A percentile compares a stretch with the other conserved stretches of the same genome.
Conservation (phyloP, 2,329 filamentous ascomycete species). For the Pseudogymnoascus sp. region DNA sequence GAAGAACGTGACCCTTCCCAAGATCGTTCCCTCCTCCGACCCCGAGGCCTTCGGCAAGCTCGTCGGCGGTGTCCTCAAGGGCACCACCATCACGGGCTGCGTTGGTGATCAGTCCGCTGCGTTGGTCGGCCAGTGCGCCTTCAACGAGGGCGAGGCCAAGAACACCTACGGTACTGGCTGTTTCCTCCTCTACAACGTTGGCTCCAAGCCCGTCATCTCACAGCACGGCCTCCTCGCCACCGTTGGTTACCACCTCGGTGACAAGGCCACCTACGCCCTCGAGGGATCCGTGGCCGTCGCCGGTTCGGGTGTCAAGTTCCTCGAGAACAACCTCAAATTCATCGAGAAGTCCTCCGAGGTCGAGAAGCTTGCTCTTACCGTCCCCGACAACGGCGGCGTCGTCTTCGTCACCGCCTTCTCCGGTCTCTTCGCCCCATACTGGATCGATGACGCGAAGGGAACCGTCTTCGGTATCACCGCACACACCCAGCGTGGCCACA, state of each 20-base stretch:
- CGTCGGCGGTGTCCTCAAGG: conserved; percentile 53
- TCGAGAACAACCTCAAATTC: conserved; percentile 59
- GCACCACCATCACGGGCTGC: conserved; percentile 66
- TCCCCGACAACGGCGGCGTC: conserved; percentile 61
- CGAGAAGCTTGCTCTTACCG: conserved; percentile 55
- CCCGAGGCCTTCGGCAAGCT: conserved; percentile 60
- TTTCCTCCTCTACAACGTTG: conserved; percentile 78
- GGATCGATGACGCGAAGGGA: conserved; percentile 68
- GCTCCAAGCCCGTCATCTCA: conserved; percentile 71
- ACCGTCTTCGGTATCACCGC: conserved; percentile 66
- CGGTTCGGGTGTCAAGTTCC: conserved; percentile 67
- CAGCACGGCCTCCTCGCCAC: conserved; percentile 70
- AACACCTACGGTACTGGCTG: conserved; percentile 84
- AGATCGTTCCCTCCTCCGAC: conserved; percentile 69
- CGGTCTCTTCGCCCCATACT: conserved; percentile 67
- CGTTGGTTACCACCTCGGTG: conserved; percentile 69
- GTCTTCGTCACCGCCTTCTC: conserved; percentile 67
- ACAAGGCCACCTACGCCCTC: conserved; percentile 64
- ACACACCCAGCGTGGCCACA: conserved; percentile 62
- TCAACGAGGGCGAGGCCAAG: conserved; percentile 68
- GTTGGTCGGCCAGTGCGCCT: conserved; percentile 72
- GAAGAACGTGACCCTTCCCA: conserved; percentile 64
- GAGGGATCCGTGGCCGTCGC: conserved; percentile 73
- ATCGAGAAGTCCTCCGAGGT: conserved; percentile 56
- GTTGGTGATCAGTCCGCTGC: conserved; percentile 77